Base-by-base conservation (phyloP, 176 grass and related monocot genomes). In the Pontederia paniculata region DNA sequence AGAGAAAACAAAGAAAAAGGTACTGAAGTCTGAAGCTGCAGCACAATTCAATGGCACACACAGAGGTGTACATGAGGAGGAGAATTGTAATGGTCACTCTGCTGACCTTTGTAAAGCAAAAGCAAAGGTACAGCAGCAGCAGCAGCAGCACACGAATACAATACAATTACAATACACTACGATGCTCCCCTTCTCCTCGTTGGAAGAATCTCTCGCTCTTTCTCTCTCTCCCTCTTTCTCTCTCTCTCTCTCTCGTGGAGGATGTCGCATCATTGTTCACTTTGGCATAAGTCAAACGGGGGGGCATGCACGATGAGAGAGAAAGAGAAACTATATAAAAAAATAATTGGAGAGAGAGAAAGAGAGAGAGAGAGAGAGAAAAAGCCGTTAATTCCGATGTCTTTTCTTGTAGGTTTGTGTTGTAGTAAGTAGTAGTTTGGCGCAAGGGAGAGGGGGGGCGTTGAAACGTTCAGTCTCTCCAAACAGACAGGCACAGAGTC, bases 351-450 rank as follows among this genome's bases (percentile, higher is more conserved):
- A 1, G 14, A 66, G 52, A 66, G 18, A 23, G 20, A 64, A 28
- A 10, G 11, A 37, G 12, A 21, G 16, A 44, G 64, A 3, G 64
- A 18, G 49, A 12, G 45, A 48, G 25, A 66, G 49, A 4, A 23
- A 67, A 67, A 67, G 64, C 64, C 64, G 64, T 67, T 50, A 54
- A 67, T 67, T 54, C 64, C 64, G 64, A 67, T 43, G 64, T 51
- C 49, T 67, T 67, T 67, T 44, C 44, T 28, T 37, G 47, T 42
- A 50, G 62, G 0, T 13, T n/a, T 43, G 57, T 12, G 28, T 37
- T n/a, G n/a, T n/a, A n/a, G n/a, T n/a, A n/a, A n/a, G n/a, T n/a
- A n/a, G 1, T 37, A 37, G 28, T 37, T 37, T 37, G 28, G 28
- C 28, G 28, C 28, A 31, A 18, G 57, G 12, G 57, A 56, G 13